Conservation (phyloP, 345 rosid species). For the Melaleuca alternifolia region DNA sequence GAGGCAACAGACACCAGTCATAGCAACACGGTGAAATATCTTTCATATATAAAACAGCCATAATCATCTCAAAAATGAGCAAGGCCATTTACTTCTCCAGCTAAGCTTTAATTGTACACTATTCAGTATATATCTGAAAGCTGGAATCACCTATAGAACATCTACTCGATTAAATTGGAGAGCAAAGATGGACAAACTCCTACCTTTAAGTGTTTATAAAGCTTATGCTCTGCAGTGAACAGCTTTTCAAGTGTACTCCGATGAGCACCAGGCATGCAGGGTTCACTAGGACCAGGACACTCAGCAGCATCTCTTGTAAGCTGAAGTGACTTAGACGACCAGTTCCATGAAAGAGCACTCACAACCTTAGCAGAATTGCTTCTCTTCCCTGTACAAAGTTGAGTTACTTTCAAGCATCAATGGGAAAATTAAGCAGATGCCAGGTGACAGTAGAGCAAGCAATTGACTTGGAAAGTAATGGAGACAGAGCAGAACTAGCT, state of each 20-base stretch:
- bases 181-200: slow-evolving; percentile 1
- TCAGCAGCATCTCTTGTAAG: slow-evolving; percentile 25
- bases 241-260: slow-evolving; percentile 62
- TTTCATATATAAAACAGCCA: neutral
- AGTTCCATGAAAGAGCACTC: slow-evolving; percentile 81
- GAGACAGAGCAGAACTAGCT: neutral
- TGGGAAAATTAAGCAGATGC: neutral
- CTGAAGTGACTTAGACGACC: slow-evolving; percentile 83
- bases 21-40: neutral
- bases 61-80: neutral
- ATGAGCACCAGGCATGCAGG: slow-evolving; percentile 89
- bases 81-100: neutral
- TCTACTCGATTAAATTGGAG: neutral
- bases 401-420: neutral
- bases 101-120: neutral
- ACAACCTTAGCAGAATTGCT: slow-evolving; percentile 82
- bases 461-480: neutral
- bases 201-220: slow-evolving; percentile 77
- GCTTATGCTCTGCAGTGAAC: slow-evolving; percentile 66
- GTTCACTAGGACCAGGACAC: slow-evolving; percentile 31
- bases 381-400: slow-evolving; percentile 49
- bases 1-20: neutral
- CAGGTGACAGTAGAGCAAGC: neutral
- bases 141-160: neutral
- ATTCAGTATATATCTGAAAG: neutral